Base-by-base conservation (phyloP, 2,329 filamentous ascomycete species). In the Macrophomina pseudophaseolina region DNA sequence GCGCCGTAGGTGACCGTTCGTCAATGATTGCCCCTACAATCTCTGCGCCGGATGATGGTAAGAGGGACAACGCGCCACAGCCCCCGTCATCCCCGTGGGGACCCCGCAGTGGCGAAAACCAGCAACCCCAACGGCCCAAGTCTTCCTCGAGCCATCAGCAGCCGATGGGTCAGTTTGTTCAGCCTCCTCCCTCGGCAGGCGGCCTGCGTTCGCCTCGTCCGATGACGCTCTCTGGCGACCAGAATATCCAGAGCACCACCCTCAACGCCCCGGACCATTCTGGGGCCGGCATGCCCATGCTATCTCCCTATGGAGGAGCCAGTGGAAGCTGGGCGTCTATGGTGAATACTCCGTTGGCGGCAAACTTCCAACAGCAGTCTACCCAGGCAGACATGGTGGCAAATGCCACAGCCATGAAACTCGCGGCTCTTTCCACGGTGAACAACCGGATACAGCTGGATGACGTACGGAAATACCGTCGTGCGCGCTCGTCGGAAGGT, bases 311-410 rank as follows among this genome's bases (percentile, higher is more conserved):
- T 74, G 85, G 90, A 23, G 23, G 23, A 42, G 87, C 90, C 63
- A 93, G 93, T 76, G 93, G 92, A 66, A 98, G 95, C 83, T 99
- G 95, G 95, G 95, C 95, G 30, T 98, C 95, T 8, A 97, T 97
- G 91, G 90, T 96, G 70, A 98, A 97, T 81, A 99, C 95, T 2
- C 95, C 95, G 2, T 96, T 98, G 91, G 92, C 94, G 5, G 83
- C 92, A 48, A 94, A 90, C 71, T 99, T 98, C 79, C 90, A 72
- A 69, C 75, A 86, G 71, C 80, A 80, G 46, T 80, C 84, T 69
- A 89, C 86, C 66, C 94, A 97, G 78, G 94, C 93, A 16, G 95
- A 99, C 75, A 98, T 98, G 94, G 91, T 99, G 67, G 95, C 95
- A 67, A 99, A 98, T 76, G 95, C 95, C 32, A 98, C 95, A 16